Evolutionary conservation across 163 green algal genomes (phyloP).

Genomic region (Scenedesmus sp.): DNA sequence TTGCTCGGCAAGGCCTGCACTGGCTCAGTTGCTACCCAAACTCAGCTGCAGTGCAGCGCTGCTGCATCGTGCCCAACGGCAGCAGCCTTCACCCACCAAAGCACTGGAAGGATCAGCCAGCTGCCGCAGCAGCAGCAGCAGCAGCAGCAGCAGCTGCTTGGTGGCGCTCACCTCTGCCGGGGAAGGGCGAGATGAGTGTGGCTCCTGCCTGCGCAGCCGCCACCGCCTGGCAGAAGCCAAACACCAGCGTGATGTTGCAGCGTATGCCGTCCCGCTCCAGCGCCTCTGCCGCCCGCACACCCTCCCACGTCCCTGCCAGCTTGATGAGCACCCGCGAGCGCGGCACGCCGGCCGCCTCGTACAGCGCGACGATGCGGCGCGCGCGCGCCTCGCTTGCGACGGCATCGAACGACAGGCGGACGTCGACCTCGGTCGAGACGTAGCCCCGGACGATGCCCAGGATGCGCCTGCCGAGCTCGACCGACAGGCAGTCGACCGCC

Average conservation of each 20-base stretch:
- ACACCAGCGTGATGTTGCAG: constrained; percentile 91
- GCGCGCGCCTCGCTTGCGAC: constrained; percentile 55
- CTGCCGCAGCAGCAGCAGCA: background rate
- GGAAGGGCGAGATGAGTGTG: constrained; percentile 78
- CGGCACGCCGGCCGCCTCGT: constrained; percentile 59
- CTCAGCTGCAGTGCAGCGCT: constrained; percentile 73
- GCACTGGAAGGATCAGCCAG: constrained; percentile 12
- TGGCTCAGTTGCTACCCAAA: constrained; percentile 61
- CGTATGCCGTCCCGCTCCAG: constrained; percentile 87
- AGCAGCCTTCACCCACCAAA: constrained; percentile 65
- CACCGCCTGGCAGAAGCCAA: constrained; percentile 81
- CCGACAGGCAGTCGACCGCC: constrained; percentile 65
- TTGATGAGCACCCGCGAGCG: constrained; percentile 78
- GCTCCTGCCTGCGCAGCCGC: constrained; percentile 83
- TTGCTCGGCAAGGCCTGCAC: constrained; percentile 52
- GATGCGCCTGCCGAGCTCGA: constrained; percentile 73
- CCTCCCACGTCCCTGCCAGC: constrained; percentile 84
- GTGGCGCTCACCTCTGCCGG: constrained; percentile 56
- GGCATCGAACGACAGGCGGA: constrained; percentile 70
- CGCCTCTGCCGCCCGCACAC: constrained; percentile 80
- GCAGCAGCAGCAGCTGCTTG: background rate
- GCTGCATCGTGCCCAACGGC: constrained; percentile 66
- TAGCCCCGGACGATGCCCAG: constrained; percentile 64
- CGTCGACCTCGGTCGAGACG: constrained; percentile 77
- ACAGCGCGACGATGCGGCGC: constrained; percentile 65